Evolutionary conservation across 2,329 filamentous ascomycete genomes (phyloP), one percentile per base, ranked within the genome.

Genomic region (Beauveria bassiana): DNA sequence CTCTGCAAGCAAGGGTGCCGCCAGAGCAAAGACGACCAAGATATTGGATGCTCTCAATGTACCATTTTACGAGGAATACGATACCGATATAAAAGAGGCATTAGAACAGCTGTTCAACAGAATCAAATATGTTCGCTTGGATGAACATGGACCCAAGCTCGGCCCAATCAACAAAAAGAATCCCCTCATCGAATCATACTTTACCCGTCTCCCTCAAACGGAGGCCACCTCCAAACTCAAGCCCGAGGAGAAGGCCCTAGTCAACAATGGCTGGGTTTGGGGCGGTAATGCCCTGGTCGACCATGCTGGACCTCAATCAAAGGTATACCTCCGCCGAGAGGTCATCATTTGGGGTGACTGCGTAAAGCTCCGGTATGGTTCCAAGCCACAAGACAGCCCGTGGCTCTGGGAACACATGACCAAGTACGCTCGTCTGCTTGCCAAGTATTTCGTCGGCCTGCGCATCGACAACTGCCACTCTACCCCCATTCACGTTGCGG

Each of bases 241-340:
- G 62, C 81, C 86, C 1, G 87, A 88, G 62, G 88, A 92, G 49
- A 81, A 96, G 51, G 90, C 91, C 2, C 77, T 99, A 57, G 93
- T 88, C 46, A 98, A 98, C 75, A 99, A 99, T 70, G 95, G 95
- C 49, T 99, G 95, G 95, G 93, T 99, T 9, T 99, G 95, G 95
- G 93, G 91, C 62, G 93, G 93, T 6, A 96, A 98, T 75, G 93
- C 95, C 1, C 83, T 98, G 74, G 83, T 91, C 49, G 95, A 99
- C 76, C 95, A 98, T 70, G 95, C 95, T 34, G 96, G 96, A 0
- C 89, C 92, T 0, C 81, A 90, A 52, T 96, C 93, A 9, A 87
- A 88, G 61, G 92, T 93, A n/a, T 99, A 99, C 70, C 82, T 99
- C n/a, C 86, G 91, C 58, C 86, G 95, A 67, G 92, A 99, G 74